A percentile compares a stretch with the other conserved stretches of the same genome.
Evolutionary conservation across 2,329 filamentous ascomycete species (phyloP).

Genomic region (Penicillium vulpinum): DNA sequence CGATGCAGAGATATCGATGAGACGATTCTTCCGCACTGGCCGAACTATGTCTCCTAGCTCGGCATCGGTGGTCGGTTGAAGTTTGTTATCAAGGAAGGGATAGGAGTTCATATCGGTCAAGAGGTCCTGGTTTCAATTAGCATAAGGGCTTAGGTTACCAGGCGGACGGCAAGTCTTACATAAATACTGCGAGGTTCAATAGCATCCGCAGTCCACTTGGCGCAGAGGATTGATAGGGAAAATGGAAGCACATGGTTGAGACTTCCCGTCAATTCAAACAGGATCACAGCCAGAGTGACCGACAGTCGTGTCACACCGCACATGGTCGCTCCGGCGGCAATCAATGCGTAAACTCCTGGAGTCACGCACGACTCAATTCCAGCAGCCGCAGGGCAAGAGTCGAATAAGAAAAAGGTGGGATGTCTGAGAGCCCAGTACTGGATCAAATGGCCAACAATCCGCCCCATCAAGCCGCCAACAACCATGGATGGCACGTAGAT

Average conservation of each 20-base stretch:
- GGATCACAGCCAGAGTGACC: slow-evolving; percentile 88
- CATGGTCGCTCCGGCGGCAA: slow-evolving; percentile 95
- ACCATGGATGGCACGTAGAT: slow-evolving; percentile 99
- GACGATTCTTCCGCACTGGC: slow-evolving; percentile 68
- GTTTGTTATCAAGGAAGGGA: slow-evolving; percentile 94
- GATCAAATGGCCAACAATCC: slow-evolving; percentile 79
- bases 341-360: slow-evolving; percentile 93
- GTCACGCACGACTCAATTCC: slow-evolving; percentile 82
- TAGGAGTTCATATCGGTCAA: slow-evolving; percentile 97
- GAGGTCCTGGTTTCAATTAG: slow-evolving; percentile 62
- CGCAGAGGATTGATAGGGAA: slow-evolving; percentile 83
- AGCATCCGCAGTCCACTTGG: slow-evolving; percentile 98
- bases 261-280: slow-evolving; percentile 94
- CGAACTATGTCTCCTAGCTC: slow-evolving; percentile 85
- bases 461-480: slow-evolving; percentile 86
- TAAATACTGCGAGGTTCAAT: slow-evolving; percentile 95
- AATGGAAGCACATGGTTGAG: slow-evolving; percentile 94
- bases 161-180: slow-evolving; percentile 47
- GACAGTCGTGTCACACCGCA: slow-evolving; percentile 93
- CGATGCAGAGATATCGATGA: slow-evolving; percentile 86
- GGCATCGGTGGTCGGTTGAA: slow-evolving; percentile 85
- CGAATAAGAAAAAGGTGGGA: slow-evolving; percentile 71
- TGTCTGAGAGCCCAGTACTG: slow-evolving; percentile 78
- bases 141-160: not conserved
- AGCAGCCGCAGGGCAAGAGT: slow-evolving; percentile 66